These are phyloP conservation scores for Bolboschoenoplectus hybrid DNA, from an alignment of 202 grass and related monocot genomes.

Conservation along the genomic window DNA sequence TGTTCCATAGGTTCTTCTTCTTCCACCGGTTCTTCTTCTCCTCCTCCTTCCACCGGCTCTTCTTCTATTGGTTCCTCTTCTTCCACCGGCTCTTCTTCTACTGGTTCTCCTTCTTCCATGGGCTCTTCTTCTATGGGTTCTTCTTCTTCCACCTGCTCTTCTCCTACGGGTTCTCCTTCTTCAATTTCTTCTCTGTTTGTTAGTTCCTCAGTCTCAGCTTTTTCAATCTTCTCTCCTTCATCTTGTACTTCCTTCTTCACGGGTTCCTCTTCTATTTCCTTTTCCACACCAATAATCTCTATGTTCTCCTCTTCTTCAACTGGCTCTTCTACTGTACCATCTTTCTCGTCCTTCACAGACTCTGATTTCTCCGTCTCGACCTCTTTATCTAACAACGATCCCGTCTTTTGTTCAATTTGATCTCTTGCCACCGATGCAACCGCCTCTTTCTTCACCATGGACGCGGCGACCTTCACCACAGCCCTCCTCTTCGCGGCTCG, in stretches of 20 bases:
- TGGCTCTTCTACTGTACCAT: neutral
- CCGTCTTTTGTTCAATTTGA: neutral
- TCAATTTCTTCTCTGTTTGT: neutral
- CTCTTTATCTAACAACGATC: neutral
- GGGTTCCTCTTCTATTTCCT: conserved; percentile 3
- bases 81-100: neutral
- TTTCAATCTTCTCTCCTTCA: conserved; percentile 6
- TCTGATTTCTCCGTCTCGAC: neutral
- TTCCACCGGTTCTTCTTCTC: neutral
- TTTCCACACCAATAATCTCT: conserved; percentile 10
- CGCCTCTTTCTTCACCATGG: neutral
- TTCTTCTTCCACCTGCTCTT: conserved; percentile 17
- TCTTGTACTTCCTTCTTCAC: neutral
- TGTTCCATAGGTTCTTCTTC: neutral
- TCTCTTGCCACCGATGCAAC: neutral
- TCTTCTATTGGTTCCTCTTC: too few relatives aligned
- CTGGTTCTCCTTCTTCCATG: neutral
- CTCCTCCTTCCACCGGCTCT: neutral
- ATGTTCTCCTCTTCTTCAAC: neutral
- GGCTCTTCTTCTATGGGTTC: neutral
- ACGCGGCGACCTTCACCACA: conserved; percentile 1
- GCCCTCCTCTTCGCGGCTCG: conserved; percentile 17
- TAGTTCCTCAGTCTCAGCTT: conserved; percentile 2
- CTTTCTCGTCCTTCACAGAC: neutral
- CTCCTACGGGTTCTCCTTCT: conserved; percentile 29